Percentiles rank a stretch among this genome's conserved stretches.
Conservation (phyloP, 2,329 filamentous ascomycete species). For the Colletotrichum higginsianum region DNA sequence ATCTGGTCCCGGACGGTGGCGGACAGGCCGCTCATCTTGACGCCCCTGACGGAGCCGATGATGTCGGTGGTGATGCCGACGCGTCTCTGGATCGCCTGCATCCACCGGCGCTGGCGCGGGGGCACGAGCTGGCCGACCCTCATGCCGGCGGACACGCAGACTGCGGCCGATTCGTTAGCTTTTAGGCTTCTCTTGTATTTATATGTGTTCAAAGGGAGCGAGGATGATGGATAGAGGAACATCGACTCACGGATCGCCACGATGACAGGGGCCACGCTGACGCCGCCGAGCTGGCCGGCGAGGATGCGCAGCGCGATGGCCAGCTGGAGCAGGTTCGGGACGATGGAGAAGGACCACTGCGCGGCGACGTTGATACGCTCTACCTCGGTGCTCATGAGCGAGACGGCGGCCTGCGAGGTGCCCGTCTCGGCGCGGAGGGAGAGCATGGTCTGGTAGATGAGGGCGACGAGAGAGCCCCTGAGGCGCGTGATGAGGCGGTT, state of each 20-base stretch:
- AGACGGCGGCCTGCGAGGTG: slow-evolving; percentile 45
- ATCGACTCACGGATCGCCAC: slow-evolving; percentile 50
- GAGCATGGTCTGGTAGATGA: slow-evolving; percentile 48
- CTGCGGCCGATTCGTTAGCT: neutral
- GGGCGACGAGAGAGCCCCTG: slow-evolving; percentile 47
- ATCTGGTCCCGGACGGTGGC: slow-evolving; percentile 51
- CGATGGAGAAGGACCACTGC: slow-evolving; percentile 44
- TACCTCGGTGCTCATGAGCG: slow-evolving; percentile 49
- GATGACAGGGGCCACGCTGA: slow-evolving; percentile 57
- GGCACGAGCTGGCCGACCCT: slow-evolving; percentile 10
- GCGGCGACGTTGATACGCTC: slow-evolving; percentile 47
- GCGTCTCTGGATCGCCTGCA: slow-evolving; percentile 63
- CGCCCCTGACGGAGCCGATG: slow-evolving; percentile 64
- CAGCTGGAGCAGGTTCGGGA: slow-evolving; percentile 42
- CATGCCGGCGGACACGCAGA: neutral
- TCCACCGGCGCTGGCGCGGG: slow-evolving; percentile 53
- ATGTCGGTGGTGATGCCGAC: slow-evolving; percentile 64
- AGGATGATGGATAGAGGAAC: slow-evolving; percentile 35
- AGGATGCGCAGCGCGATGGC: slow-evolving; percentile 48
- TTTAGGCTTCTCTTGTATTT: no score
- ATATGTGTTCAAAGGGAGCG: no score
- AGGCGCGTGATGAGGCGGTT: slow-evolving; percentile 46
- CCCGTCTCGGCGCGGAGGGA: slow-evolving; percentile 35
- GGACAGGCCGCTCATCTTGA: slow-evolving; percentile 65
- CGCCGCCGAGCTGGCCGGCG: slow-evolving; percentile 54